phyloP scores from a whole-genome alignment of 2,329 filamentous ascomycete genomes.

The Trichoderma sp. region DNA sequence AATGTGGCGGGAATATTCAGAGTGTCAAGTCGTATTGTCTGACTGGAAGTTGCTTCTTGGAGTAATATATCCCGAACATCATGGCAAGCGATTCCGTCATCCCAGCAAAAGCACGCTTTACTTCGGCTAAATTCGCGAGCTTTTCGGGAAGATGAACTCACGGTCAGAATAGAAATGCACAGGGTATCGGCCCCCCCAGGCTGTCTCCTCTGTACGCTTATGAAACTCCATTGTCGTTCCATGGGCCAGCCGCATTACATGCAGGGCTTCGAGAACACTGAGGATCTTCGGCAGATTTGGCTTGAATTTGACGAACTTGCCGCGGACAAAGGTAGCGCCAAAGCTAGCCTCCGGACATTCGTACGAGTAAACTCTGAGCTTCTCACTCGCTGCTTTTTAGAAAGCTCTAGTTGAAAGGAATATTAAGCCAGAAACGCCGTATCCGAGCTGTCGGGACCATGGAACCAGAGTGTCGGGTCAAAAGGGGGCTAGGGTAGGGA shows the following conservation, averaged over 20 bases:
- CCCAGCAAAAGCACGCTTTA: background rate
- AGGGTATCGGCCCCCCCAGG: background rate
- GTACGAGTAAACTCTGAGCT: background rate
- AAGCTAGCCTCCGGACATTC: background rate
- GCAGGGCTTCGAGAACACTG: background rate
- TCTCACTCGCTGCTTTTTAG: background rate
- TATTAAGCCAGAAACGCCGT: constrained; percentile 26
- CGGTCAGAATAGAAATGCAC: background rate
- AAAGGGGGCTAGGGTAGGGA: constrained; percentile 31
- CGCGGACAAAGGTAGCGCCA: background rate
- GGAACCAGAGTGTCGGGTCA: background rate
- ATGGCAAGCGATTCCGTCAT: background rate
- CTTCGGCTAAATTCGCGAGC: background rate
- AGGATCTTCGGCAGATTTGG: background rate
- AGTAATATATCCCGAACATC: background rate
- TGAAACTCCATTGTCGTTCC: background rate
- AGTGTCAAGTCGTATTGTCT: background rate
- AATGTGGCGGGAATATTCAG: background rate
- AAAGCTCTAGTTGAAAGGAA: background rate
- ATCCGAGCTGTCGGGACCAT: background rate
- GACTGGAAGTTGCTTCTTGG: background rate
- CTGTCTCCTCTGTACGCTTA: background rate
- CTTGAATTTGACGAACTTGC: background rate
- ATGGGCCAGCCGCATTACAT: background rate
- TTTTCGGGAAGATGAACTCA: background rate